phyloP scores from a whole-genome alignment of 371 early-diverging fungal species.

The Mucor irregularis region DNA sequence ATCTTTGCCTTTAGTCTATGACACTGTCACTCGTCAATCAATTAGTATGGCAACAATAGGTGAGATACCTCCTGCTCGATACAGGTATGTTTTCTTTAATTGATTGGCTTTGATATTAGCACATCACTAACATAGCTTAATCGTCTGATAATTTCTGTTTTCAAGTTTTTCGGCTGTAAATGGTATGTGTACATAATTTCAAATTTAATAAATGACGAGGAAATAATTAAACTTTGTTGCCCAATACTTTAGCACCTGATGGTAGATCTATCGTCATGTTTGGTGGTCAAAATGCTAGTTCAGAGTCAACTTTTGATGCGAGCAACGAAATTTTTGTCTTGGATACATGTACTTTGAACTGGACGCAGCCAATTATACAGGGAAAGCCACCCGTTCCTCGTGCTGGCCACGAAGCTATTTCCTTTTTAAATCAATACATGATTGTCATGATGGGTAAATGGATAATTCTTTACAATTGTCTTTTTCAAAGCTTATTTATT shows the following conservation, averaged over 20 bases:
- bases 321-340: constrained; percentile 15
- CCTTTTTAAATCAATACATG: constrained; percentile 34
- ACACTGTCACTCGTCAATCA: constrained; percentile 25
- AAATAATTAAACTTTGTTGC: background rate
- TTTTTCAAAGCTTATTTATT: background rate
- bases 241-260: constrained; percentile 11
- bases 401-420: constrained; percentile 40
- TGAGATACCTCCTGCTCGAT: constrained; percentile 29
- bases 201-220: background rate
- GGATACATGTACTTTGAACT: constrained; percentile 21
- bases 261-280: constrained; percentile 21
- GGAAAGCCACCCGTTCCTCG: constrained; percentile 21
- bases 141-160: background rate
- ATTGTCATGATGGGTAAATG: constrained; percentile 36
- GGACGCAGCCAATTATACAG: constrained; percentile 6
- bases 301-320: constrained; percentile 9
- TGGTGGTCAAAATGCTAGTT: constrained; percentile 18
- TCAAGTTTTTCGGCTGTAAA: constrained; percentile 28
- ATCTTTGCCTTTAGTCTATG: constrained; percentile 24
- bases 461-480: too few species aligned
- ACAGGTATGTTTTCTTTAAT: constrained; percentile 14
- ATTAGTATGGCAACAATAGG: constrained; percentile 42
- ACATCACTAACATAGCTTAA: background rate
- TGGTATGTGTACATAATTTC: constrained; percentile 13
- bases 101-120: too few species aligned